Evolutionary conservation across 1,139 yeast genomes (phyloP).

Genomic region (Yamadazyma membranifaciens): DNA sequence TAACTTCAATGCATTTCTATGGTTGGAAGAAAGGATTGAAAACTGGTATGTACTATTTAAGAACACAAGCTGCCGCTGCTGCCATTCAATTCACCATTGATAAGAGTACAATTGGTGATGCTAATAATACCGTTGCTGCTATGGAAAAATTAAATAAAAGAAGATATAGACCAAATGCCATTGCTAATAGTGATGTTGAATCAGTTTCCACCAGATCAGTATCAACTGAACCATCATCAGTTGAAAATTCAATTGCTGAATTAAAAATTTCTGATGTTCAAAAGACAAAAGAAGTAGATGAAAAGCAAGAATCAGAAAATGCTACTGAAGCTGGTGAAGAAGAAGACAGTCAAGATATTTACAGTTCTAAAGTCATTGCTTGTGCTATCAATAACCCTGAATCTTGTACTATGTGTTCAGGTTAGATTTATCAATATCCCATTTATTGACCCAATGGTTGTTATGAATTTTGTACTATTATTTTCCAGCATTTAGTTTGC

Average conservation of each 20-base stretch:
- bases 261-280: slow-evolving; percentile 28
- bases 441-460: neutral
- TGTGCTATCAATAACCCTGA: slow-evolving; percentile 97
- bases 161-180: slow-evolving; percentile 26
- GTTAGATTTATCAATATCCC: slow-evolving; percentile 40
- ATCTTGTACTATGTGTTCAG: slow-evolving; percentile 98
- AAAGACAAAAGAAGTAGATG: slow-evolving; percentile 11
- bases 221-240: slow-evolving; percentile 50
- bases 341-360: slow-evolving; percentile 61
- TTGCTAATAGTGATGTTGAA: slow-evolving; percentile 24
- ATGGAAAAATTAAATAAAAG: slow-evolving; percentile 58
- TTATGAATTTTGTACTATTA: neutral
- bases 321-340: slow-evolving; percentile 21
- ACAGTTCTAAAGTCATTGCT: slow-evolving; percentile 89
- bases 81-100: slow-evolving; percentile 63
- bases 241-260: slow-evolving; percentile 48
- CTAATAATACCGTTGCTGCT: slow-evolving; percentile 52
- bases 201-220: slow-evolving; percentile 30
- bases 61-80: slow-evolving; percentile 63
- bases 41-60: slow-evolving; percentile 62
- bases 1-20: slow-evolving; percentile 60
- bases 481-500: neutral
- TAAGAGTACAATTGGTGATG: slow-evolving; percentile 35
- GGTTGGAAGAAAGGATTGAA: slow-evolving; percentile 64
- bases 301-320: slow-evolving; percentile 18